Evolutionary conservation across 2,329 filamentous ascomycete genomes (phyloP).

Genomic region (Sporothrix humicola): DNA sequence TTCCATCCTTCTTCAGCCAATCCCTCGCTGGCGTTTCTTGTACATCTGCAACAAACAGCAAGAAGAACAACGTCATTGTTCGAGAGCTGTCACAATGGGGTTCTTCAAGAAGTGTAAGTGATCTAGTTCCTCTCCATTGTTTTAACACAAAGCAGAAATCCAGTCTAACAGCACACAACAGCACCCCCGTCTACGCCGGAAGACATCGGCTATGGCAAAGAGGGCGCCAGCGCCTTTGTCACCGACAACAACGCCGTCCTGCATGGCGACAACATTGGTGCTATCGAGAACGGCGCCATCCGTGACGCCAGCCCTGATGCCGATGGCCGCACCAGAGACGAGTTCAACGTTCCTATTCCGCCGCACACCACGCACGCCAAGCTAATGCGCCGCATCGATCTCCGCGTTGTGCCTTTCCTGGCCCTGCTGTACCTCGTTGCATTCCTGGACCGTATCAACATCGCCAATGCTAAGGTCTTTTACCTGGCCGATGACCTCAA

Average conservation of each 20-base stretch:
- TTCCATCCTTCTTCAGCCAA: neutral
- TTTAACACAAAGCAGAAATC: too few species aligned
- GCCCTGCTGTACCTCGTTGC: constrained; percentile 74
- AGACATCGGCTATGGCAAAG: constrained; percentile 26
- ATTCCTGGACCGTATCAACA: constrained; percentile 77
- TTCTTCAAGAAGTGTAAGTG: constrained; percentile 29
- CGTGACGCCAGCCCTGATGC: constrained; percentile 35
- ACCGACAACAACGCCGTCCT: constrained; percentile 20
- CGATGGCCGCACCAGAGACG: constrained; percentile 5
- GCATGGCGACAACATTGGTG: constrained; percentile 22
- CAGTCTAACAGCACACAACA: neutral
- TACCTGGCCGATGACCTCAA: constrained; percentile 65
- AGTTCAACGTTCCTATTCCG: constrained; percentile 51
- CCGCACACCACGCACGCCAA: constrained; percentile 65
- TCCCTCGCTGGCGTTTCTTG: neutral
- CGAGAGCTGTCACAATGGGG: neutral
- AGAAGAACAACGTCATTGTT: neutral
- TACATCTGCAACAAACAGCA: neutral
- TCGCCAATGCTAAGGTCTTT: constrained; percentile 76
- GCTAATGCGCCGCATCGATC: constrained; percentile 72
- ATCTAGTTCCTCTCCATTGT: neutral
- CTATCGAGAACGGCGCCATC: constrained; percentile 6
- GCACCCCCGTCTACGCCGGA: constrained; percentile 26
- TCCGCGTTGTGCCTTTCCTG: constrained; percentile 73
- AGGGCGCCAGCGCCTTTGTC: constrained; percentile 15